Conservation (phyloP, 2,329 filamentous ascomycete species). For the Sclerotinia minor region DNA sequence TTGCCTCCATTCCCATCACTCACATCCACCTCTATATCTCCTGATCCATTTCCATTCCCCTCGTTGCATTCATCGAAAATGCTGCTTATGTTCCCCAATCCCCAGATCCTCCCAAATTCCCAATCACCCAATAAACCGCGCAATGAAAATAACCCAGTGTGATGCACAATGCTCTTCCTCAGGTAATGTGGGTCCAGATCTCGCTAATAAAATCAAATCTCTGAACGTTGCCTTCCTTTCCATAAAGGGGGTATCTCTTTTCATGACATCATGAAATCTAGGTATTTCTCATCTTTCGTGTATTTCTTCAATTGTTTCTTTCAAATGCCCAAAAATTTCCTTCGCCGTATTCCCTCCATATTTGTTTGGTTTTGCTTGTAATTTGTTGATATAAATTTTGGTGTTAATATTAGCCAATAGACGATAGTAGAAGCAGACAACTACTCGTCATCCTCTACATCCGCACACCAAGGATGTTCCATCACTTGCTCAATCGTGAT, state of each 20-base stretch:
- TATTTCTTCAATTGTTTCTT: conserved; percentile 4
- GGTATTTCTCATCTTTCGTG: conserved; percentile 13
- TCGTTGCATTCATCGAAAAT: neutral
- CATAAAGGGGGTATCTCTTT: conserved; percentile 24
- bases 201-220: conserved; percentile 22
- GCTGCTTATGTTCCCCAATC: too few relatives aligned
- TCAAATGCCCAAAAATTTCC: conserved; percentile 4
- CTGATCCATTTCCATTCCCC: neutral
- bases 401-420: conserved; percentile 3
- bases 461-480: conserved; percentile 73
- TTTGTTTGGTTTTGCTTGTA: neutral
- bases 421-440: conserved; percentile 32
- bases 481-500: conserved; percentile 87
- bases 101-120: too few relatives aligned
- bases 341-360: neutral
- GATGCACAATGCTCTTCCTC: conserved; percentile 1
- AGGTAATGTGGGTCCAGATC: conserved; percentile 5
- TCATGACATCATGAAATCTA: conserved; percentile 27
- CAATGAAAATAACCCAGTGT: conserved; percentile 2
- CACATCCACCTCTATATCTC: neutral
- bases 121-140: conserved; percentile 9
- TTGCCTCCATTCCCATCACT: neutral
- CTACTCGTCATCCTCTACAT: conserved; percentile 31
- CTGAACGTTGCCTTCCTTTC: conserved; percentile 25
- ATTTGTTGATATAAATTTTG: conserved; percentile 9